A percentile compares a stretch with the other conserved stretches of the same genome.
Evolutionary conservation across 371 early-diverging fungal species (phyloP).

Genomic region (Blastocladiella emersonii): DNA sequence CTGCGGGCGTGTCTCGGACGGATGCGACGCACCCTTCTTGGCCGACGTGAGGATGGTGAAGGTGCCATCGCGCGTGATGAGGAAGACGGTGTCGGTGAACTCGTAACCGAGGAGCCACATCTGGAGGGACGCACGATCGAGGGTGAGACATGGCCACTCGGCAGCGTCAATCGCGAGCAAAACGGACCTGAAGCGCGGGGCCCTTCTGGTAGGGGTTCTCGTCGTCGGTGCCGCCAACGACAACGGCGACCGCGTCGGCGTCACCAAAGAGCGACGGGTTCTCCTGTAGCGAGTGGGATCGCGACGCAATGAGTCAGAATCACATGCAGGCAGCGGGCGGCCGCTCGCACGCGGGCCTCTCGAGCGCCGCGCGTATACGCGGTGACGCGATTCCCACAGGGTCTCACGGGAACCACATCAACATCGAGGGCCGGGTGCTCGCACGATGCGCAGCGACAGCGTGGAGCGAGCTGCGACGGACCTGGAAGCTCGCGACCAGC

Average conservation of each 20-base stretch:
- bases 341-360: too few species aligned
- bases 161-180: constrained; percentile 4
- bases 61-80: constrained; percentile 54
- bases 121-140: too few species aligned
- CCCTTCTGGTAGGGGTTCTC: constrained; percentile 18
- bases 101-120: constrained; percentile 91
- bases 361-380: too few species aligned
- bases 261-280: constrained; percentile 12
- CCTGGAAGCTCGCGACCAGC: constrained; percentile 41
- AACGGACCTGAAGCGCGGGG: constrained; percentile 5
- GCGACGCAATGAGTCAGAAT: too few species aligned
- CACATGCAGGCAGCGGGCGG: too few species aligned
- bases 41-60: constrained; percentile 63
- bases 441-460: too few species aligned
- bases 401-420: too few species aligned
- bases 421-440: too few species aligned
- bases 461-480: too few species aligned
- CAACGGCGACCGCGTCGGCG: constrained; percentile 16
- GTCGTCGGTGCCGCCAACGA: constrained; percentile 11
- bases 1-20: constrained; percentile 4
- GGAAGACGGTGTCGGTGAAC: constrained; percentile 70
- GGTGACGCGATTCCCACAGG: too few species aligned
- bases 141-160: not conserved
- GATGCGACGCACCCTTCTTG: constrained; percentile 55
- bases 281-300: too few species aligned